Evolutionary conservation across 345 rosid genomes (phyloP).

Genomic region (Dipteronia dyeriana): DNA sequence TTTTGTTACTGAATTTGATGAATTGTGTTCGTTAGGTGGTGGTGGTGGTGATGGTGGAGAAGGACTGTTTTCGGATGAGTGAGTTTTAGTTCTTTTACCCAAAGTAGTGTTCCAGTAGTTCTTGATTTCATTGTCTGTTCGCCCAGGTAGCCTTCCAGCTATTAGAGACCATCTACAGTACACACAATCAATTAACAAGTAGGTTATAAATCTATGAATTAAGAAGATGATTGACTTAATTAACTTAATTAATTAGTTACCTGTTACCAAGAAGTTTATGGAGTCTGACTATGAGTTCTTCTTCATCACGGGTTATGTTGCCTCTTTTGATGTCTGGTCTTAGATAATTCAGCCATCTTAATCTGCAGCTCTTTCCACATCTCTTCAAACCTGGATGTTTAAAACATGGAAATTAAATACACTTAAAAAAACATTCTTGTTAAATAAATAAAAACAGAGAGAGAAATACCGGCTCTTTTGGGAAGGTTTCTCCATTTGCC

Average conservation of each 20-base stretch:
- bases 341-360: slow-evolving; percentile 59
- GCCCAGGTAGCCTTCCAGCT: slow-evolving; percentile 69
- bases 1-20: slow-evolving; percentile 11
- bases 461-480: slow-evolving; percentile 50
- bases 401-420: too few relatives aligned
- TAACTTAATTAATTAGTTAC: slow-evolving; percentile 18
- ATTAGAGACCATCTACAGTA: slow-evolving; percentile 58
- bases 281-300: slow-evolving; percentile 56
- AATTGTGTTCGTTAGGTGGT: background rate
- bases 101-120: slow-evolving; percentile 64
- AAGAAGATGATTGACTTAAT: too few relatives aligned
- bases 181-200: background rate
- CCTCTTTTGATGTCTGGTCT: slow-evolving; percentile 67
- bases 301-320: slow-evolving; percentile 53
- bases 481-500: slow-evolving; percentile 71
- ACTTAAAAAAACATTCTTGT: background rate
- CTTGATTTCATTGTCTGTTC: slow-evolving; percentile 74
- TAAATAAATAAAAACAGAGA: background rate
- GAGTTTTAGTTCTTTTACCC: slow-evolving; percentile 37
- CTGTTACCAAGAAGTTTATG: slow-evolving; percentile 71
- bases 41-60: background rate
- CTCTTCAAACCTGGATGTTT: slow-evolving; percentile 45
- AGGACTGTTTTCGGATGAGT: slow-evolving; percentile 3
- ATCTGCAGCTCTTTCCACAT: slow-evolving; percentile 69
- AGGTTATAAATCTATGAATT: too few relatives aligned